Conservation (phyloP, 1,284 basidiomycete species). For the Flammula alnicola region DNA sequence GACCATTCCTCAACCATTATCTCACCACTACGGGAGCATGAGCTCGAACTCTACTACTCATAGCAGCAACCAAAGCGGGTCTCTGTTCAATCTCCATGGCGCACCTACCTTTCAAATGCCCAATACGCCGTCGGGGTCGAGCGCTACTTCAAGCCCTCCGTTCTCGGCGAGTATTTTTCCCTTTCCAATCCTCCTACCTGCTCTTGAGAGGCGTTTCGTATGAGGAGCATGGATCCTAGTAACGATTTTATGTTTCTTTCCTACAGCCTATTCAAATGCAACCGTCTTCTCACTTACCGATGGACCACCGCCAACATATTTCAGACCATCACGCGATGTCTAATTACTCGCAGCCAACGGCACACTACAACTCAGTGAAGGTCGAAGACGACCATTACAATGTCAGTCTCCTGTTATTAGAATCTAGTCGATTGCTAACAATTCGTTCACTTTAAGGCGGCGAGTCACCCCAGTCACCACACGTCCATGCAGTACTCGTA, state of each 20-base stretch:
- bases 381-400: slow-evolving; percentile 70
- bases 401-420: slow-evolving; percentile 41
- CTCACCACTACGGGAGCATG: slow-evolving; percentile 41
- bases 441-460: slow-evolving; percentile 29
- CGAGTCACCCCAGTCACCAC: slow-evolving; percentile 34
- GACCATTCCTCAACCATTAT: slow-evolving; percentile 57
- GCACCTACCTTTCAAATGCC: slow-evolving; percentile 62
- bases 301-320: slow-evolving; percentile 47
- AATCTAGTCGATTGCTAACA: slow-evolving; percentile 7
- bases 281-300: slow-evolving; percentile 49
- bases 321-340: slow-evolving; percentile 41
- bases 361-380: slow-evolving; percentile 55
- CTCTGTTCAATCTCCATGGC: slow-evolving; percentile 52
- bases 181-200: slow-evolving; percentile 29
- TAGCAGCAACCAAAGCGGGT: slow-evolving; percentile 34
- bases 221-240: slow-evolving; percentile 53
- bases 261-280: slow-evolving; percentile 69
- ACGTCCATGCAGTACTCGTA: slow-evolving; percentile 49
- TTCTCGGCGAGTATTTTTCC: slow-evolving; percentile 79
- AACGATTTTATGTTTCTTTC: slow-evolving; percentile 43
- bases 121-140: slow-evolving; percentile 72
- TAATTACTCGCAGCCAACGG: slow-evolving; percentile 39
- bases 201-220: slow-evolving; percentile 28
- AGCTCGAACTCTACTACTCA: slow-evolving; percentile 33
- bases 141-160: slow-evolving; percentile 72